Base-by-base conservation (phyloP, 192 early-diverging fungal species). In the Podila clonocystis region DNA sequence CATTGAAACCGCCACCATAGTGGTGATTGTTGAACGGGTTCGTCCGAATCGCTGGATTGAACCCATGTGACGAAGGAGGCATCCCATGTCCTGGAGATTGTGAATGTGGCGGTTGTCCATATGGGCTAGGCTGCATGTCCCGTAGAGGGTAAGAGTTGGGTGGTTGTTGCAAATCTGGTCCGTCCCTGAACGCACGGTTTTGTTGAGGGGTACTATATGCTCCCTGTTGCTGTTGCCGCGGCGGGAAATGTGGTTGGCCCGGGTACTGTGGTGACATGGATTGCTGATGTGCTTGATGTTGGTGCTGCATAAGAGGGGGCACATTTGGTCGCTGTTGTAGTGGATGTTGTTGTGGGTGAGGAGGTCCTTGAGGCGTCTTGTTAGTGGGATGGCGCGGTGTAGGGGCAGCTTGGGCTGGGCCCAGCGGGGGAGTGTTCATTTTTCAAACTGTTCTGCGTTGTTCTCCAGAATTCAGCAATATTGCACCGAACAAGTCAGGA, bases 21-120 rank as follows among this genome's bases (percentile, higher is more conserved):
- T 63, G 17, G 49, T 75, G 73, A 36, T 68, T 68, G 52, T 75
- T 75, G 60, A 75, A 75, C 26, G 67, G 65, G 26, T 63, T 75
- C 9, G 26, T 15, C 13, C 59, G 8, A 20, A 61, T 61, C 29
- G 59, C 30, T 61, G 59, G 29, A 61, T 28, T 17, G 59, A 61
- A 26, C 22, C 26, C 26, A 26, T 36, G 34, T 11, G 34, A 9
- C 34, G 34, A 36, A 0, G 55, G 55, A 0, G n/a, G n/a, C 22
- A 58, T 26, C 9, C 55, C 55, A 12, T 26, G 55, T 12, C 22
- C 41, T 45, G 41, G 41, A 45, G 41, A 45, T 45, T 45, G 41
- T 19, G 59, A 33, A 9, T 29, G 67, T 12, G 34, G 22, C 0
- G 49, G 70, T 5, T 58, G 67, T 13, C 36, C 30, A 2, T 36